Conservation (phyloP, 2,329 filamentous ascomycete genomes). For the Cyclaneusma minus region DNA sequence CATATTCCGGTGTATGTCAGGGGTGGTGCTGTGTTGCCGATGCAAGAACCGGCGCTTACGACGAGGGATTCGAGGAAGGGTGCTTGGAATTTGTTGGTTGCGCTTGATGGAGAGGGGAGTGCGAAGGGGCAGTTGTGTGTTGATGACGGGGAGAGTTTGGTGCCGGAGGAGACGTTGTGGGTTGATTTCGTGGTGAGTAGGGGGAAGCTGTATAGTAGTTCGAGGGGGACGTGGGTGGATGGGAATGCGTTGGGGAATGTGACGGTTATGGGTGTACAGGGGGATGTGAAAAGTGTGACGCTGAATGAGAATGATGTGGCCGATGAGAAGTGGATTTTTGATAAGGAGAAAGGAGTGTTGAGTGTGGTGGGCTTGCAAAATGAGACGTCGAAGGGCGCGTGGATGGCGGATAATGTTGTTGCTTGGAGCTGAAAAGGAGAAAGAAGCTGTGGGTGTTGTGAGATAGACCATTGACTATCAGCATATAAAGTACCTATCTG, state of each 20-base stretch:
- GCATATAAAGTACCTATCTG: no score
- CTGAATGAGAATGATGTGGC: constrained; percentile 33
- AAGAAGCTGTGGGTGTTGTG: no score
- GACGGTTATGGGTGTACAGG: constrained; percentile 41
- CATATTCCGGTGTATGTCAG: constrained; percentile 60
- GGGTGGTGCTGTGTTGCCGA: constrained; percentile 51
- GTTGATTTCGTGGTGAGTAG: constrained; percentile 22
- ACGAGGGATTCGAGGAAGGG: constrained; percentile 46
- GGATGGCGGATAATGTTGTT: constrained; percentile 38
- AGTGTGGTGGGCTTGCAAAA: constrained; percentile 31
- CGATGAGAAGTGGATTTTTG: constrained; percentile 28
- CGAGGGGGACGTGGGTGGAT: constrained; percentile 37
- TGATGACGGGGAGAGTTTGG: constrained; percentile 58
- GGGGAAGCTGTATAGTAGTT: constrained; percentile 25
- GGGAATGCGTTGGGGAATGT: constrained; percentile 43
- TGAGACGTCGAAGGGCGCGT: constrained; percentile 37
- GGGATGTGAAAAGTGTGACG: constrained; percentile 26
- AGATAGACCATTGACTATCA: no score
- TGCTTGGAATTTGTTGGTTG: constrained; percentile 51
- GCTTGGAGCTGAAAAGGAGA: constrained; percentile 25
- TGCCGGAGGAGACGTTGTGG: constrained; percentile 35
- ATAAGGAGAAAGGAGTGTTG: constrained; percentile 30
- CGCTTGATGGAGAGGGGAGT: constrained; percentile 35
- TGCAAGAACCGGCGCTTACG: constrained; percentile 53
- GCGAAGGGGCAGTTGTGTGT: constrained; percentile 52